A percentile compares a stretch with the other conserved stretches of the same genome.
phyloP scores from a whole-genome alignment of 352 stramenopile species.

The Phytophthora sp. region DNA sequence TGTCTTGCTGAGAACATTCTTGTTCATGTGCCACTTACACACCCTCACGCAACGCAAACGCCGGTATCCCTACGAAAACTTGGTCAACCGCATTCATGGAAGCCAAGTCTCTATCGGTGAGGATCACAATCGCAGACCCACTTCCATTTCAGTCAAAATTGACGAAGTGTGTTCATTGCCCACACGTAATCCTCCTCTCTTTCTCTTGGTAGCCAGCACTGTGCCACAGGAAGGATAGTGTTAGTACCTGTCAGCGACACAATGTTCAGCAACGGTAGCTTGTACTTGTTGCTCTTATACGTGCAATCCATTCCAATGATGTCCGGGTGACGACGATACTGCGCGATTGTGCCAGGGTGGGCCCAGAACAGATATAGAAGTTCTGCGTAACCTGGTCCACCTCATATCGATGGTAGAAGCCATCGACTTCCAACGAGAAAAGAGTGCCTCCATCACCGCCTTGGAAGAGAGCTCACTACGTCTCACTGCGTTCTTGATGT shows the following conservation, averaged over 20 bases:
- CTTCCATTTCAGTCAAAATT: neutral
- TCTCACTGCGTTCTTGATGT: neutral
- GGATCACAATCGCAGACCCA: neutral
- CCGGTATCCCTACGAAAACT: too few relatives aligned
- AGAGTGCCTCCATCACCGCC: conserved; percentile 4
- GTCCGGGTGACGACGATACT: neutral
- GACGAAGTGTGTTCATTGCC: conserved; percentile 3
- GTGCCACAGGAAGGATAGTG: conserved; percentile 11
- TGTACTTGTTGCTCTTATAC: conserved; percentile 20
- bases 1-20: neutral
- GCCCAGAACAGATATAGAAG: conserved; percentile 14
- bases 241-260: conserved; percentile 12
- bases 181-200: too few relatives aligned
- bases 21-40: conserved; percentile 18
- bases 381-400: neutral
- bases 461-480: neutral
- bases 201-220: conserved; percentile 15
- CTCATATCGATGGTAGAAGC: conserved; percentile 8
- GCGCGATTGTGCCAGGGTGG: neutral
- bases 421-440: conserved; percentile 1
- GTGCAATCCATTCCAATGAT: conserved; percentile 12
- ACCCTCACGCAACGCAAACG: neutral
- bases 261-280: conserved; percentile 16
- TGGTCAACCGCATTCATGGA: conserved; percentile 26
- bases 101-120: conserved; percentile 11